phyloP scores from a whole-genome alignment of 1,139 yeast genomes.

The Meyerozyma sp. region DNA sequence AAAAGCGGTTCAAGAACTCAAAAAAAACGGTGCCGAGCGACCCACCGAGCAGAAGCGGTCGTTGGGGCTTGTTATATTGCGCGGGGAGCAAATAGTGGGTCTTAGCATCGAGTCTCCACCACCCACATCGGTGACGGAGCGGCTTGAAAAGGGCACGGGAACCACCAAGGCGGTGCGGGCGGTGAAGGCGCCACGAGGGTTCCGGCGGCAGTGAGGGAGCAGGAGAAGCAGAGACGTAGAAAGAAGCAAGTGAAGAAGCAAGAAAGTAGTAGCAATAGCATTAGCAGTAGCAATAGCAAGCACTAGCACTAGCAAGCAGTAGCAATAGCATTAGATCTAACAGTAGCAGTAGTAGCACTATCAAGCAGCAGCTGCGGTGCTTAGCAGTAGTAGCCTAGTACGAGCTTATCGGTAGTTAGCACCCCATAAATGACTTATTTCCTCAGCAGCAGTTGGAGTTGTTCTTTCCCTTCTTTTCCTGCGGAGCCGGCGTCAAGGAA shows the following conservation, averaged over 20 bases:
- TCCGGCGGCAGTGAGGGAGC: background rate
- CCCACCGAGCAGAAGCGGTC: constrained; percentile 58
- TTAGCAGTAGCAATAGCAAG: background rate
- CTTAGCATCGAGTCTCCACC: constrained; percentile 81
- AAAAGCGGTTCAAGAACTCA: constrained; percentile 42
- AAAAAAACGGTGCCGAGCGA: constrained; percentile 18
- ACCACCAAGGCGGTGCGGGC: constrained; percentile 28
- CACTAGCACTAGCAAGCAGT: constrained; percentile 25
- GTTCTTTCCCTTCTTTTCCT: constrained; percentile 60
- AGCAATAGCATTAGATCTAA: no score
- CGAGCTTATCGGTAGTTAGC: no score
- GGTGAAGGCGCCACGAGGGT: background rate
- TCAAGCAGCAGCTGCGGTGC: no score
- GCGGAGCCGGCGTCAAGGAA: constrained; percentile 89
- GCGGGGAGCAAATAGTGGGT: constrained; percentile 89
- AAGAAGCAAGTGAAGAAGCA: background rate
- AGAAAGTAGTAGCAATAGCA: background rate
- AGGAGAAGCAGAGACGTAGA: background rate
- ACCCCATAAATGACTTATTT: no score
- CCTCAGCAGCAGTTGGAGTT: constrained; percentile 69
- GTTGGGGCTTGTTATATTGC: constrained; percentile 72
- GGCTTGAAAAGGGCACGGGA: constrained; percentile 45
- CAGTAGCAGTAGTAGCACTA: no score
- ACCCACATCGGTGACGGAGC: constrained; percentile 38
- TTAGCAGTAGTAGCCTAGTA: no score